Base-by-base conservation (phyloP, 257 asterid genomes). In the Fraxinus americana region DNA sequence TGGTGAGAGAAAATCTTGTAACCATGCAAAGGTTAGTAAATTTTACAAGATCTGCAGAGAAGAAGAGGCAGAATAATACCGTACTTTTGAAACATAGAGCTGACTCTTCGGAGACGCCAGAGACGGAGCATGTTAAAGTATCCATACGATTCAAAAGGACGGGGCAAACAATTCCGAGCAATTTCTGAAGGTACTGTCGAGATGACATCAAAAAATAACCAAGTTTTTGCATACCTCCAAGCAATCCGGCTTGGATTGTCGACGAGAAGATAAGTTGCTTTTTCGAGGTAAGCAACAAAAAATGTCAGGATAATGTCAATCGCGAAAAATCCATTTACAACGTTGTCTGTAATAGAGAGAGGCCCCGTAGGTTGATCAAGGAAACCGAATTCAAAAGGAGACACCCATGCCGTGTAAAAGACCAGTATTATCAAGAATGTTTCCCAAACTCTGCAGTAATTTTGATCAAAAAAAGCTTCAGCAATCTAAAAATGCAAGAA, bases 331-430 rank as follows among this genome's bases (percentile, higher is more conserved):
- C 80, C 84, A 76, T 94, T 92, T 3, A 89, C 96, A 4, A 91
- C 75, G 66, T 92, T 89, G 86, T 92, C 97, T 4, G 86, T 69
- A 77, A 85, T 80, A 74, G 89, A 61, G 14, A 90, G 93, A 66
- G 82, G 41, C 29, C 86, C 75, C 5, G 2, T 54, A 1, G 96
- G 94, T 6, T 54, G 48, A 34, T 83, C 82, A 10, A 92, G 86
- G 89, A 92, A 94, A n/a, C 97, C 97, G 71, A 92, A 90, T 68
- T 94, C 97, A 76, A 85, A 91, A n/a, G 97, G 97, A 38, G 89
- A 88, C 72, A 86, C 91, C 98, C 98, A 94, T 67, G 97, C 93
- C 45, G 97, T 92, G 90, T 94, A 94, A 86, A 91, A 88, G 48
- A 94, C 97, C 65, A 94, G 81, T 23, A 87, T 57, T 23, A 90